Percentiles rank a stretch among this genome's conserved stretches.
Conservation (phyloP, 2,329 filamentous ascomycete species). For the Shiraia sp. region DNA sequence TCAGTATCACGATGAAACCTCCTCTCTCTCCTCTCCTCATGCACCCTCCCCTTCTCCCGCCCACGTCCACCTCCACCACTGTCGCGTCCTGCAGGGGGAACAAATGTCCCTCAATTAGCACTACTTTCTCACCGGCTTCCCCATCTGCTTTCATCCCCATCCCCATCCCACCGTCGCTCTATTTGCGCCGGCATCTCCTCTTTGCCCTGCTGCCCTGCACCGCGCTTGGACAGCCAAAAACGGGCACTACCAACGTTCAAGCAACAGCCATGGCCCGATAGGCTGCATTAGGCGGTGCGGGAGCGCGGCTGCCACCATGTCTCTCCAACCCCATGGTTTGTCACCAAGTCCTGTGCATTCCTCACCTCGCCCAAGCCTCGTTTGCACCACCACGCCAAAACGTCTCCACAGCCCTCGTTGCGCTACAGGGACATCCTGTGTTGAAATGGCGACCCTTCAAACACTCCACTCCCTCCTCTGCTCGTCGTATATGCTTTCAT, state of each 20-base stretch:
- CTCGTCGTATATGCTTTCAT: too few relatives aligned
- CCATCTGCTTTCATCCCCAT: too few relatives aligned
- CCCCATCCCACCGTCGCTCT: too few relatives aligned
- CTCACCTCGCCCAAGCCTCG: background rate
- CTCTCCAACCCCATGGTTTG: background rate
- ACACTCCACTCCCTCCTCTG: too few relatives aligned
- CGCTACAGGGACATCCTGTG: too few relatives aligned
- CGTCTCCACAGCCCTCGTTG: background rate
- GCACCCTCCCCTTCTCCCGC: constrained; percentile 12
- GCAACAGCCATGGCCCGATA: background rate
- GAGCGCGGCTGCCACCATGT: background rate
- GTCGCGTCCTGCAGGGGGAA: constrained; percentile 14
- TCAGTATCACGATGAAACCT: constrained; percentile 14
- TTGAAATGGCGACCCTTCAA: too few relatives aligned
- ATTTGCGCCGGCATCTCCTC: too few relatives aligned
- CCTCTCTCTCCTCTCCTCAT: too few relatives aligned
- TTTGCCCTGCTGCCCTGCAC: too few relatives aligned
- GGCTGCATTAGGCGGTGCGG: background rate
- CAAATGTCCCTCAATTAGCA: constrained; percentile 18
- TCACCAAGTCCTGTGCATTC: too few relatives aligned
- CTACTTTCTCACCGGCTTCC: background rate
- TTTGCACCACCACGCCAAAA: too few relatives aligned
- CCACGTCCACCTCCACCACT: constrained; percentile 9
- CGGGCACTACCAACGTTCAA: background rate
- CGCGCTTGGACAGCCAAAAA: background rate